Evolutionary conservation across 805 yeast species (phyloP).

Genomic region (Candida insectalens): DNA sequence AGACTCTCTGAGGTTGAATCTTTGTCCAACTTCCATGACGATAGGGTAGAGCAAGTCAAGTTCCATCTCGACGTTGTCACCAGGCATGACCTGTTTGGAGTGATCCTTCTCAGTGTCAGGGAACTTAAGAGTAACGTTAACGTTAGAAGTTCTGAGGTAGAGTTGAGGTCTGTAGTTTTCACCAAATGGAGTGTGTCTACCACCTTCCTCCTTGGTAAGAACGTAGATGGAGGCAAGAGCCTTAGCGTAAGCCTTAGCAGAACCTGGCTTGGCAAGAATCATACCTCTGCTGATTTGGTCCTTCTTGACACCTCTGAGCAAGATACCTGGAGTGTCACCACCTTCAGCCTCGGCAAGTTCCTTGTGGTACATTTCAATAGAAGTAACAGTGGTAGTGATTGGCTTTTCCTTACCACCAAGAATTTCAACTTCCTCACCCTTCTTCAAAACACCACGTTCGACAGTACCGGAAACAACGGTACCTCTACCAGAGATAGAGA

Average conservation of each 20-base stretch:
- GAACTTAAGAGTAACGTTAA: conserved; percentile 83
- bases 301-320: conserved; percentile 97
- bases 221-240: conserved; percentile 90
- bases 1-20: conserved; percentile 99
- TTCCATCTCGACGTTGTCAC: conserved; percentile 96
- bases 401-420: conserved; percentile 87
- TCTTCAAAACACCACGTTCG: conserved; percentile 94
- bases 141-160: conserved; percentile 94
- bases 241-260: conserved; percentile 88
- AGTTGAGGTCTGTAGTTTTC: conserved; percentile 97
- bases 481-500: conserved; percentile 99
- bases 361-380: conserved; percentile 99
- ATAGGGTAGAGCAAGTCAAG: conserved; percentile 85
- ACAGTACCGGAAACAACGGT: conserved; percentile 99
- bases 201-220: conserved; percentile 96
- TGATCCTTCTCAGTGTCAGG: conserved; percentile 74
- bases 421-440: conserved; percentile 97
- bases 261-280: conserved; percentile 90
- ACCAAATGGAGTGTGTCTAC: conserved; percentile 96
- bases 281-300: conserved; percentile 96
- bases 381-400: conserved; percentile 90
- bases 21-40: conserved; percentile 92
- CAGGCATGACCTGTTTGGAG: conserved; percentile 90
- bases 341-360: conserved; percentile 96
- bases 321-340: conserved; percentile 97